Conservation (phyloP, 1,139 yeast species). For the Candida anutae region DNA sequence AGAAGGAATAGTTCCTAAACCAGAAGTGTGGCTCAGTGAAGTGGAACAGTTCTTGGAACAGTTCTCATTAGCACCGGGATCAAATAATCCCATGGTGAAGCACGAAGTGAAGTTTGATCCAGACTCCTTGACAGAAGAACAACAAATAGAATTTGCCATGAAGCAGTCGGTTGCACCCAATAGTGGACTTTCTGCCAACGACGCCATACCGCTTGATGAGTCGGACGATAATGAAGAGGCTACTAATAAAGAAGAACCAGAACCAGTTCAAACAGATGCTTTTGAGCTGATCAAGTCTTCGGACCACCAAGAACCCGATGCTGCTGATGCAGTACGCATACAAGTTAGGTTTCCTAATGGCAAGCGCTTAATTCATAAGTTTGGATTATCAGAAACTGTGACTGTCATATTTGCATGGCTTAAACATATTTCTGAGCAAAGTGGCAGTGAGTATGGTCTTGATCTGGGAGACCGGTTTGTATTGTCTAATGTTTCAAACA, state of each 20-base stretch:
- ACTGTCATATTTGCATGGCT: constrained; percentile 27
- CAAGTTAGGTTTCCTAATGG: constrained; percentile 89
- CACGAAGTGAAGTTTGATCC: constrained; percentile 51
- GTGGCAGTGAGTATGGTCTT: constrained; percentile 45
- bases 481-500: constrained; percentile 56
- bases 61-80: constrained; percentile 58
- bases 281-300: constrained; percentile 41
- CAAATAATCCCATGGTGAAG: constrained; percentile 60
- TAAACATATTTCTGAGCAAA: constrained; percentile 48
- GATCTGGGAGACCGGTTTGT: constrained; percentile 28
- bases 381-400: constrained; percentile 42
- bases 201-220: no score
- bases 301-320: constrained; percentile 56
- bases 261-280: constrained; percentile 5
- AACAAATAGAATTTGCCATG: constrained; percentile 75
- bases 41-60: constrained; percentile 51
- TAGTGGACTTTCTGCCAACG: constrained; percentile 16
- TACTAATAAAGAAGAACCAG: constrained; percentile 3
- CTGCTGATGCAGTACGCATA: constrained; percentile 59
- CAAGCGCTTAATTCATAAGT: constrained; percentile 68
- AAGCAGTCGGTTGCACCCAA: constrained; percentile 46
- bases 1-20: constrained; percentile 50
- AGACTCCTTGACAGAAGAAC: constrained; percentile 67
- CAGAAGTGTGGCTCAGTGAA: constrained; percentile 52
- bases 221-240: constrained; percentile 14